A percentile compares a stretch with the other conserved stretches of the same genome.
Conservation (phyloP, 192 early-diverging fungal genomes). For the Podila clonocystis region DNA sequence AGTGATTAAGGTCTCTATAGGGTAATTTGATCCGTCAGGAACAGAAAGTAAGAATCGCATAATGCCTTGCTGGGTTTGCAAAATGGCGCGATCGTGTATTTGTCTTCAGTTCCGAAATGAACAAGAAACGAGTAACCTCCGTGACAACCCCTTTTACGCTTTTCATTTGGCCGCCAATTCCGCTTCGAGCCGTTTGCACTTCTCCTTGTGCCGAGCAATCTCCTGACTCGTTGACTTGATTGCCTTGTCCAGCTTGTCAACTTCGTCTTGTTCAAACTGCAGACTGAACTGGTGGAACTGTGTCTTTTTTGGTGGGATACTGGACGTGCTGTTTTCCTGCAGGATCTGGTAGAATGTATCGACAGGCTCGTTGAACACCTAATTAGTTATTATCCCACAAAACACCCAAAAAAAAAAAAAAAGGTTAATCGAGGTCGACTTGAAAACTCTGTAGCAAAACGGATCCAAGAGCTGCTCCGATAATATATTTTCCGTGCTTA, state of each 20-base stretch:
- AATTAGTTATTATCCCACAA: not conserved
- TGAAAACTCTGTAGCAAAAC: constrained; percentile 26
- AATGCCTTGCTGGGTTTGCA: no score
- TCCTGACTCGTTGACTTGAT: constrained; percentile 36
- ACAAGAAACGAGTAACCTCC: no score
- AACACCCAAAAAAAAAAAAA: not conserved
- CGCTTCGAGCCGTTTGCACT: constrained; percentile 32
- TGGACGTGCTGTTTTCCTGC: constrained; percentile 56
- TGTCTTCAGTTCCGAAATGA: no score
- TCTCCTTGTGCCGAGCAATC: constrained; percentile 30
- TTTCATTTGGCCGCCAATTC: constrained; percentile 22
- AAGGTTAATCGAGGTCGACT: constrained; percentile 8
- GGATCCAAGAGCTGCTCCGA: no score
- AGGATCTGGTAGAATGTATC: constrained; percentile 76
- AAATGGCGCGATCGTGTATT: no score
- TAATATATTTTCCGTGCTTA: constrained; percentile 19
- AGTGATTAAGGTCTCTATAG: no score
- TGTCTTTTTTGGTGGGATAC: constrained; percentile 58
- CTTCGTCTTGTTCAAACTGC: constrained; percentile 76
- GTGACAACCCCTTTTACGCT: not conserved
- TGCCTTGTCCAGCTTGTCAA: constrained; percentile 68
- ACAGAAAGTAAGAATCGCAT: no score
- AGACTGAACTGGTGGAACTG: constrained; percentile 61
- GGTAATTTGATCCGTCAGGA: no score
- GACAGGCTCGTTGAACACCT: constrained; percentile 87